Evolutionary conservation across 176 grass and related monocot genomes (phyloP).

Genomic region (Chrysopogon serrulatus): DNA sequence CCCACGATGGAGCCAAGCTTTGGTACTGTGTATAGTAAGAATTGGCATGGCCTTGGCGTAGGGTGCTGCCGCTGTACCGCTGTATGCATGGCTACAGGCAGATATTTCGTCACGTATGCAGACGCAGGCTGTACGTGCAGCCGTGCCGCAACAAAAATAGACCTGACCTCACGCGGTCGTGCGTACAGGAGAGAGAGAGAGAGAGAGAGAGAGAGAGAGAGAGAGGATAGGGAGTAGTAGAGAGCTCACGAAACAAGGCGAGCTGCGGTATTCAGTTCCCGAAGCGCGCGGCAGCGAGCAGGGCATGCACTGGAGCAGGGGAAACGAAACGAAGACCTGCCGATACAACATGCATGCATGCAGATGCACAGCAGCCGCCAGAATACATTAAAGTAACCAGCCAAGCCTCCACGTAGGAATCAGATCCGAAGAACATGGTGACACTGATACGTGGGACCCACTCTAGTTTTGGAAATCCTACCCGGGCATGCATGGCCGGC

Average conservation of each 20-base stretch:
- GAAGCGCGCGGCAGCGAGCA: constrained; percentile 35
- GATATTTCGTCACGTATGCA: constrained; percentile 31
- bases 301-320: constrained; percentile 48
- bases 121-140: constrained; percentile 21
- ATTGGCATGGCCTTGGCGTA: neutral
- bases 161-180: constrained; percentile 41
- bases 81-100: constrained; percentile 31
- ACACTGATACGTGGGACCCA: too few species aligned
- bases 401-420: neutral
- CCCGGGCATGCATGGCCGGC: neutral
- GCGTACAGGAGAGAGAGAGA: constrained; percentile 23
- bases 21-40: neutral
- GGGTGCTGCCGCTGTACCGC: neutral
- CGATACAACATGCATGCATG: neutral
- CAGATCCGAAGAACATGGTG: too few species aligned
- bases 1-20: neutral
- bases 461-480: too few species aligned
- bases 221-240: neutral
- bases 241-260: constrained; percentile 44
- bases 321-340: constrained; percentile 33
- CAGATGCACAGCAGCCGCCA: neutral
- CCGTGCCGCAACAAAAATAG: constrained; percentile 11
- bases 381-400: constrained; percentile 2
- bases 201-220: neutral
- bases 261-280: constrained; percentile 38